Evolutionary conservation across 164 flowering plant genomes (phyloP), one percentile per base, ranked within the genome.

Genomic region (Piper longum): DNA sequence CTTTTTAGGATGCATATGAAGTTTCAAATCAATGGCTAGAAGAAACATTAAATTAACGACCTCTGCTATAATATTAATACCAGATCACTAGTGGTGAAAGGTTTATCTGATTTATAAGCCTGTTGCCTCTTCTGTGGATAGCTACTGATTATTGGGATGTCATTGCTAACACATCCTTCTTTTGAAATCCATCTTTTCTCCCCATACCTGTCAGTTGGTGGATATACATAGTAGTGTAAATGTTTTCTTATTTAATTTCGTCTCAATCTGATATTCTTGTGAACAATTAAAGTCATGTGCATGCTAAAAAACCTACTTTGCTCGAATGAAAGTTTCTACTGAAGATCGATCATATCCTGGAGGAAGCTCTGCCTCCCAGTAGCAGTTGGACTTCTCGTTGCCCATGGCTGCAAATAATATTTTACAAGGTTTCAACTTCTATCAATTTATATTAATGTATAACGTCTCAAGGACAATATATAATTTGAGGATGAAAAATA

Each of bases 351-450:
- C 79, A 62, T 70, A 84, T 69, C 82, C 70, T 39, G 84, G 81
- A 55, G 89, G 89, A 67, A 88, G 57, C 70, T 86, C 88, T 66
- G 96, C 88, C 75, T 86, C 91, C 91, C 96, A 88, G 69, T 79
- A 84, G 63, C 74, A 73, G 70, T 88, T 88, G 61, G 96, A 76
- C 72, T 77, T 88, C 68, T 72, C 85, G 71, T 88, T 86, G 65
- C 89, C 86, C 84, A 83, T 81, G 19, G 87, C 96, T 88, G 48
- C 69, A 65, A 16, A 12, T 13, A 17, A 7, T 58, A 19, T 18
- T 19, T 58, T 17, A 39, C 42, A 1, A n/a, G 11, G 42, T 16
- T 16, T 11, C 14, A 59, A 41, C 17, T 42, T 44, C 36, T 26
- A 26, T 26, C 36, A 26, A 26, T 26, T 26, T 26, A 26, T 26